These are phyloP conservation scores for Cinchona pubescens DNA, from an alignment of 257 asterid species.

Conservation along the genomic window DNA sequence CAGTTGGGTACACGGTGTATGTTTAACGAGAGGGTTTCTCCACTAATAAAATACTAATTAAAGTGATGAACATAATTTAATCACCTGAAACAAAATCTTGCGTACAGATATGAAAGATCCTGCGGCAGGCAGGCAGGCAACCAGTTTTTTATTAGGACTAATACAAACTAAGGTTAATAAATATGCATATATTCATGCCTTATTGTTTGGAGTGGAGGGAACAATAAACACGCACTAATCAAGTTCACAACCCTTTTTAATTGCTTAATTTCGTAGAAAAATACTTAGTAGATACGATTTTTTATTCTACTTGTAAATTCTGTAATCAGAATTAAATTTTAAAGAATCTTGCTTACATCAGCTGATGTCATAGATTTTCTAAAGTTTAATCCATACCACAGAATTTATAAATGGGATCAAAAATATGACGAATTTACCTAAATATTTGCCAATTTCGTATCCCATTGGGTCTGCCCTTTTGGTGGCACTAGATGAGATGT, in stretches of 20 bases:
- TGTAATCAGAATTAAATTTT: too few relatives aligned
- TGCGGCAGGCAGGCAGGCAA: conserved; percentile 22
- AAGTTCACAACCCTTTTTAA: conserved; percentile 26
- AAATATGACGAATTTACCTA: too few relatives aligned
- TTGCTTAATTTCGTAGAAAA: too few relatives aligned
- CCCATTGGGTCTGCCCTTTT: conserved; percentile 23
- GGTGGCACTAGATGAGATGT: conserved; percentile 37
- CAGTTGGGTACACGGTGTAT: neutral
- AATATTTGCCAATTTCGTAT: too few relatives aligned
- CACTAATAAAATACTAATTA: conserved; percentile 38
- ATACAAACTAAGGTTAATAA: conserved; percentile 32
- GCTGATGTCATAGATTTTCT: too few relatives aligned
- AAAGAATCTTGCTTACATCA: too few relatives aligned
- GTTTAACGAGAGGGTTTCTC: neutral
- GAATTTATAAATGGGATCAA: too few relatives aligned
- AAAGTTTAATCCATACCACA: too few relatives aligned
- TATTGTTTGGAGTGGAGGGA: conserved; percentile 77
- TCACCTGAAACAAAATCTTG: conserved; percentile 60
- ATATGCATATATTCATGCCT: conserved; percentile 45
- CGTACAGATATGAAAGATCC: conserved; percentile 60
- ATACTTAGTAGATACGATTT: too few relatives aligned
- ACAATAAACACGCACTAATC: conserved; percentile 53
- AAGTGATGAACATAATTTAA: conserved; percentile 44
- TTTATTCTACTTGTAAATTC: too few relatives aligned
- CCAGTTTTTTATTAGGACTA: conserved; percentile 26